Percentiles rank a stretch among this genome's conserved stretches.
These are phyloP conservation scores for Pseudonectria buxi DNA, from an alignment of 2,329 filamentous ascomycete genomes.

Conservation along the genomic window DNA sequence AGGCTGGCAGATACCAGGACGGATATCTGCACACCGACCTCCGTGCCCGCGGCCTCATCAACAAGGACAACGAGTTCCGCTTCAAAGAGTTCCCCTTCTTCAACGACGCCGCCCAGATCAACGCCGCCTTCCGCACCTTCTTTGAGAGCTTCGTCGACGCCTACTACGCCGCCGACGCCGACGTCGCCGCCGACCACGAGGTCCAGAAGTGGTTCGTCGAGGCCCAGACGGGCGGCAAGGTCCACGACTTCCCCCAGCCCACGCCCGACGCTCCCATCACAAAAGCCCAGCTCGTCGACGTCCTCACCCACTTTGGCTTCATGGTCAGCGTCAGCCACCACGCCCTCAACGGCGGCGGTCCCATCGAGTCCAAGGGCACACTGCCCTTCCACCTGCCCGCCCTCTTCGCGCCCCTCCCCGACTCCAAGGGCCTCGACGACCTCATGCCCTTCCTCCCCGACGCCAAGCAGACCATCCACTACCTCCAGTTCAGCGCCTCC, in stretches of 20 bases:
- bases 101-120: conserved; percentile 34
- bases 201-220: conserved; percentile 39
- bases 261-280: conserved; percentile 3
- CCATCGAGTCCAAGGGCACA: conserved; percentile 26
- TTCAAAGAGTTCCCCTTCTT: conserved; percentile 38
- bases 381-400: conserved; percentile 37
- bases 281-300: conserved; percentile 28
- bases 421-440: conserved; percentile 28
- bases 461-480: conserved; percentile 24
- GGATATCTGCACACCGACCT: conserved; percentile 36
- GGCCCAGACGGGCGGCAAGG: conserved; percentile 28
- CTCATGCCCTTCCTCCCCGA: conserved; percentile 30
- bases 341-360: conserved; percentile 35
- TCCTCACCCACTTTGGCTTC: conserved; percentile 33
- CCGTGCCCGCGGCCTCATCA: conserved; percentile 33
- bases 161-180: conserved; percentile 32
- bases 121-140: conserved; percentile 30
- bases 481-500: conserved; percentile 30
- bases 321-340: conserved; percentile 30
- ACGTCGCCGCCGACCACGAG: conserved; percentile 32
- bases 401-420: conserved; percentile 33
- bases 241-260: conserved; percentile 34
- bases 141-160: conserved; percentile 35
- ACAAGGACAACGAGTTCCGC: conserved; percentile 26
- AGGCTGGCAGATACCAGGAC: conserved; percentile 25